A percentile compares a stretch with the other conserved stretches of the same genome.
Evolutionary conservation across 2,329 filamentous ascomycete species (phyloP).

Genomic region (Ilyonectria destructans): DNA sequence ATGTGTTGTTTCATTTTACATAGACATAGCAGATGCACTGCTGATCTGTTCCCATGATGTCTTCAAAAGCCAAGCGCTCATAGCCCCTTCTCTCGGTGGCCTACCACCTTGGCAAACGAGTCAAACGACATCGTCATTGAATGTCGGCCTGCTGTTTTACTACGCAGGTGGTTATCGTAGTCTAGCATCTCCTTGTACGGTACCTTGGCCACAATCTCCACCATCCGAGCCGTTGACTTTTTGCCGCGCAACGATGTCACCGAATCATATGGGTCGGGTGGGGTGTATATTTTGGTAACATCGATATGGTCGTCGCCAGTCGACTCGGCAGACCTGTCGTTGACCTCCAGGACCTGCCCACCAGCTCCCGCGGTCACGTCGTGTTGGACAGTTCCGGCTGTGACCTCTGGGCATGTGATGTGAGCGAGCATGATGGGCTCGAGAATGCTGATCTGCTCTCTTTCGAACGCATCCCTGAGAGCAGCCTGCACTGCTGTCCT

Average conservation of each 20-base stretch:
- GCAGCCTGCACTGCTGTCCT: slow-evolving; percentile 77
- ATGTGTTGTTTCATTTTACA: not conserved
- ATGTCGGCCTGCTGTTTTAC: slow-evolving; percentile 87
- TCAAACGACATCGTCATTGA: slow-evolving; percentile 73
- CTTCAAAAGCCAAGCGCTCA: slow-evolving; percentile 36
- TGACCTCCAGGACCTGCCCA: slow-evolving; percentile 82
- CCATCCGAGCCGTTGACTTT: slow-evolving; percentile 65
- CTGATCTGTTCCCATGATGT: not conserved
- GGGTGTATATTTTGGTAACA: slow-evolving; percentile 84
- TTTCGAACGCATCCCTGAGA: slow-evolving; percentile 74
- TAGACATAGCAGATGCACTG: not conserved
- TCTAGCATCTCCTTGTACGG: slow-evolving; percentile 97
- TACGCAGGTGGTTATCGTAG: slow-evolving; percentile 90
- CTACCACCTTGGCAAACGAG: slow-evolving; percentile 70
- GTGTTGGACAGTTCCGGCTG: slow-evolving; percentile 86
- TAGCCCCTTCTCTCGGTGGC: slow-evolving; percentile 67
- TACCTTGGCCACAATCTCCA: slow-evolving; percentile 86
- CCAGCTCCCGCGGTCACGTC: slow-evolving; percentile 83
- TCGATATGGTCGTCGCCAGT: slow-evolving; percentile 71
- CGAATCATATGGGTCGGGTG: slow-evolving; percentile 84
- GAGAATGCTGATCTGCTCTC: slow-evolving; percentile 77
- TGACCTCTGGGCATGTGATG: slow-evolving; percentile 88
- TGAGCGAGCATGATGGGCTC: slow-evolving; percentile 95
- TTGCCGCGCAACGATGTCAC: slow-evolving; percentile 71
- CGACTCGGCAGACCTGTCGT: slow-evolving; percentile 64